Evolutionary conservation across 805 yeast genomes (phyloP), one percentile per base, ranked within the genome.

Genomic region (Suhomyces sp.): DNA sequence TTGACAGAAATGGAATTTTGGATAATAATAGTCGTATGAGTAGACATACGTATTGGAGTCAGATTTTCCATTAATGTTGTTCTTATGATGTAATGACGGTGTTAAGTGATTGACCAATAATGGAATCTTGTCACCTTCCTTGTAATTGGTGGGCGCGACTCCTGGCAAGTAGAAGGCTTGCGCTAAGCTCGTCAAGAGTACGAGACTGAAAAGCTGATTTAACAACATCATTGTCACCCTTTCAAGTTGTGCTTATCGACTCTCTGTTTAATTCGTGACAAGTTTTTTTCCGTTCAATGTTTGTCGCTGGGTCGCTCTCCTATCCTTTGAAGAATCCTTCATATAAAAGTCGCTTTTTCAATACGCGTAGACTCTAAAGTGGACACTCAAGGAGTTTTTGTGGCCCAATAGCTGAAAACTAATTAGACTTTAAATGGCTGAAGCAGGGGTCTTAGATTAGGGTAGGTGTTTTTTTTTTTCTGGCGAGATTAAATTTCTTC

Each of bases 61-160:
- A 4, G 73, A 63, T 45, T 73, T 64, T 50, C 43, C 57, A 52
- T 56, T 60, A 19, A 56, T 51, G 31, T 56, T 54, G 21, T 68
- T 48, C 56, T 57, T 53, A 55, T 68, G 73, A 60, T 73, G 76
- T 52, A 80, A 73, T 4, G 90, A 82, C 13, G 97, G 97, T 0
- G 97, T 89, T 60, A 94, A 81, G 62, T 91, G 96, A 66, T 94
- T 94, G 29, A 94, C 99, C 47, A 87, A 73, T 50, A 94, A 73
- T 13, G 93, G 89, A 47, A 94, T 84, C 2, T 63, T 59, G 49
- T 92, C 96, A 47, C 85, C 90, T 53, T 81, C 77, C 44, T 78
- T 75, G 65, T 93, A 94, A 47, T 93, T 86, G 1, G 96, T 88
- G 17, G 99, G 98, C 0, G 98, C 97, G 21, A 91, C 94, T 7